phyloP scores from a whole-genome alignment of 768 basidiomycete species.

The Harrya chromipes region DNA sequence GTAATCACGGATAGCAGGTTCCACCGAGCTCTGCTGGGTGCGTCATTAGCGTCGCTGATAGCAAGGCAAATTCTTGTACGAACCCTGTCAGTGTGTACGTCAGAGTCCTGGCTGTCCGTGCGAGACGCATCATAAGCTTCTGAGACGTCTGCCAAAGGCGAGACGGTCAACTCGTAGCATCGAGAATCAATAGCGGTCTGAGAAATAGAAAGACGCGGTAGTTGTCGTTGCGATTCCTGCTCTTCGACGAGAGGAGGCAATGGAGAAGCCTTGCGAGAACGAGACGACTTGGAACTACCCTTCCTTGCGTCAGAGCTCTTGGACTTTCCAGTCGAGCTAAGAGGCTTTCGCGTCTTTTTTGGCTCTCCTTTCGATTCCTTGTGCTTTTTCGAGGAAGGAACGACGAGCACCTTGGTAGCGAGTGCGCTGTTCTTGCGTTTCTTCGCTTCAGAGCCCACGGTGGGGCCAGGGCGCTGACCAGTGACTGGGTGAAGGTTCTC shows the following conservation, averaged over 20 bases:
- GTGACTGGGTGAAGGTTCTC: conserved; percentile 78
- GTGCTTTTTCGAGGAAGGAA: conserved; percentile 39
- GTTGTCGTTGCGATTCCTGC: conserved; percentile 32
- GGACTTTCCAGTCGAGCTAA: conserved; percentile 19
- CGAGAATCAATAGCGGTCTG: conserved; percentile 66
- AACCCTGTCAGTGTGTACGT: conserved; percentile 49
- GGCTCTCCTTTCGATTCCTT: conserved; percentile 43
- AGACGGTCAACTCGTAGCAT: conserved; percentile 77
- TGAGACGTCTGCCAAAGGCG: conserved; percentile 73
- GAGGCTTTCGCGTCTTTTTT: conserved; percentile 61
- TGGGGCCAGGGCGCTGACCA: conserved; percentile 52
- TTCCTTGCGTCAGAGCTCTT: conserved; percentile 38
- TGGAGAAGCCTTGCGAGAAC: conserved; percentile 49
- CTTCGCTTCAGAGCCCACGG: conserved; percentile 41
- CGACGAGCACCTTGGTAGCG: conserved; percentile 46
- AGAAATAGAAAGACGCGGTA: conserved; percentile 29
- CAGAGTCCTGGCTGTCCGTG: conserved; percentile 37
- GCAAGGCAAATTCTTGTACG: conserved; percentile 17
- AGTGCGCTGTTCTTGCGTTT: conserved; percentile 65
- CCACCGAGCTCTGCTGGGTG: conserved; percentile 49
- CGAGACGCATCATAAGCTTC: conserved; percentile 56
- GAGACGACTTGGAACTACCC: conserved; percentile 29
- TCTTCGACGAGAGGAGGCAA: conserved; percentile 62
- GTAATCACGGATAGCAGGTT: conserved; percentile 58
- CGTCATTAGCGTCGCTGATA: background rate